Base-by-base conservation (phyloP, 2,329 filamentous ascomycete species). In the Alternaria sp. region DNA sequence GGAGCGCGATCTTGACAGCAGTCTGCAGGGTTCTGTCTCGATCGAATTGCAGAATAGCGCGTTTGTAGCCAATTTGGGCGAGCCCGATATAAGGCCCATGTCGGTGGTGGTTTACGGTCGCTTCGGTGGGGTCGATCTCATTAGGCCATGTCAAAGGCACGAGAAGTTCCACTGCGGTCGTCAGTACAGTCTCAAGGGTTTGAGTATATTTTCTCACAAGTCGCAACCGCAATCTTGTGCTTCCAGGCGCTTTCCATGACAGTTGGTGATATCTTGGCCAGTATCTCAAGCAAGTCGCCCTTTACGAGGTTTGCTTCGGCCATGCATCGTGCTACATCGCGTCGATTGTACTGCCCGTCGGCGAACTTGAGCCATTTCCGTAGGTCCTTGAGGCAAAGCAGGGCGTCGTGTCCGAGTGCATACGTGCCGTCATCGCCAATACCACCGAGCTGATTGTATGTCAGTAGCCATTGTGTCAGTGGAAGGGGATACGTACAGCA, bases 341-440 rank as follows among this genome's bases (percentile, higher is more conserved):
- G 91, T 69, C 95, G 91, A 77, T 97, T 96, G 68, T 91, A 89
- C 79, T 96, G 96, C 77, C 97, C 92, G 79, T 97, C 94, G 84
- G 96, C 96, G 67, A 97, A 89, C 71, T 93, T 93, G 70, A 99
- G 87, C 96, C 96, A 99, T 87, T 91, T 91, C 77, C 96, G 95
- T 58, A 99, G 86, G 81, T 99, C 96, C 66, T 95, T 93, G 61
- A 99, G 85, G 75, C 94, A 96, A 61, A 96, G 92, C 64, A 97
- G 85, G 12, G 94, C 95, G 77, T 97, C 95, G 80, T 98, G 95
- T 80, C 96, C 96, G 36, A 98, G 89, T 46, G 93, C 87, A 79
- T 99, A 99, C 75, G 87, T 87, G 60, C 92, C 92, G 75, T 93
- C 90, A 73, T 95, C 90, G 69, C 91, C 91, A 73, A 89, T 89